These are phyloP conservation scores for Drechslerella dactyloides DNA, from an alignment of 2,329 filamentous ascomycete species.

Conservation along the genomic window DNA sequence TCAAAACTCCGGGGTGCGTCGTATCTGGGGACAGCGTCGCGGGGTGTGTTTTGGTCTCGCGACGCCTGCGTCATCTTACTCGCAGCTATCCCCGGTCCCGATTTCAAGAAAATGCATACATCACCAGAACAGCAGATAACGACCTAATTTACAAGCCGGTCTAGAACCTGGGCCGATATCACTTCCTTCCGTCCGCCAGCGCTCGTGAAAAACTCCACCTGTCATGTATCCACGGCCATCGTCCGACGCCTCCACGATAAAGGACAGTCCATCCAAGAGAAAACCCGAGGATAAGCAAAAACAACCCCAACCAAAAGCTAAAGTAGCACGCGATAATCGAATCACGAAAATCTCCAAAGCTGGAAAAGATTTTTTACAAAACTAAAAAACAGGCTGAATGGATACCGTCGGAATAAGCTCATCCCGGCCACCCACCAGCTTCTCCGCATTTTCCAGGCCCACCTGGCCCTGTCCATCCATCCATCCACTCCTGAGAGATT, in stretches of 20 bases:
- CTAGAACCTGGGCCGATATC: too few species aligned
- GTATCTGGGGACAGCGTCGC: too few species aligned
- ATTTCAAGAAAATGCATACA: too few species aligned
- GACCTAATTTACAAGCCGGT: too few species aligned
- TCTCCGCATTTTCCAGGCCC: conserved; percentile 51
- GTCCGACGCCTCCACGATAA: not conserved
- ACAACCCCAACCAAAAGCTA: not conserved
- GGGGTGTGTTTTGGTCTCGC: too few species aligned
- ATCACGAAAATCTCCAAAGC: conserved; percentile 16
- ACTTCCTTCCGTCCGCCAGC: not conserved
- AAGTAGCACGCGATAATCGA: not conserved
- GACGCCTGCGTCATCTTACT: too few species aligned
- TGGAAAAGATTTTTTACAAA: conserved; percentile 2
- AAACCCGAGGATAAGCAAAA: conserved; percentile 1
- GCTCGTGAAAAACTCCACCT: not conserved
- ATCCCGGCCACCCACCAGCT: conserved; percentile 21
- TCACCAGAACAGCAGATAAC: too few species aligned
- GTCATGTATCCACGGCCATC: not conserved
- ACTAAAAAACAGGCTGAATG: conserved; percentile 11
- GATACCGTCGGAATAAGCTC: conserved; percentile 43
- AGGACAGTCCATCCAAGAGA: not conserved
- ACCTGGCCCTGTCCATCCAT: conserved; percentile 31
- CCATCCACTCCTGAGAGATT: too few species aligned
- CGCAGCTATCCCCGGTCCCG: too few species aligned
- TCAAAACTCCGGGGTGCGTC: too few species aligned